Percentiles rank a stretch among this genome's conserved stretches.
These are phyloP conservation scores for Thermothielavioides terrestris DNA, from an alignment of 495 filamentous ascomycete species.

Conservation along the genomic window DNA sequence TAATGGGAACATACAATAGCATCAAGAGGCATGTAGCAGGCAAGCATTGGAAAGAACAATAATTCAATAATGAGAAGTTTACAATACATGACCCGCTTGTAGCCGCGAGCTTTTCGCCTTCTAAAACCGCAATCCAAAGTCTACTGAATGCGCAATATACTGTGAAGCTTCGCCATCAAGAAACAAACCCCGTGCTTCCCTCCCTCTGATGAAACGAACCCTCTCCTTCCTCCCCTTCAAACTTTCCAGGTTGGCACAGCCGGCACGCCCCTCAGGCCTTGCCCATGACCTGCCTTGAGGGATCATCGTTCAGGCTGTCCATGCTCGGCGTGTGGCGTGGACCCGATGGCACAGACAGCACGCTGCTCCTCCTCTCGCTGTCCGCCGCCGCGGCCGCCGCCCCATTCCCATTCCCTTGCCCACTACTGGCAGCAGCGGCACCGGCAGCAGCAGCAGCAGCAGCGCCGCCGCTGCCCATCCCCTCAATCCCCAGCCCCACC, in stretches of 20 bases:
- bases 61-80: neutral
- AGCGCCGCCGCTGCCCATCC: conserved; percentile 19
- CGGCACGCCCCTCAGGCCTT: neutral
- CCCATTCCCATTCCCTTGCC: neutral
- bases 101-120: neutral
- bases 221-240: neutral
- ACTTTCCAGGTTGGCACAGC: no score
- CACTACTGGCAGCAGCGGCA: neutral
- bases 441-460: neutral
- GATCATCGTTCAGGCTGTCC: conserved; percentile 21
- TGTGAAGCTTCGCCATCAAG: no score
- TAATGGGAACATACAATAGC: no score
- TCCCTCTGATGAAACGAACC: neutral
- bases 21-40: neutral
- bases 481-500: conserved; percentile 60
- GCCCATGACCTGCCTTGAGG: conserved; percentile 20
- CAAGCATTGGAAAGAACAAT: neutral
- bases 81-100: neutral
- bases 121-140: neutral
- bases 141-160: neutral
- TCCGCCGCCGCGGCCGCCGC: neutral
- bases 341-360: conserved; percentile 14
- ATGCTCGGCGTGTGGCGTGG: conserved; percentile 10
- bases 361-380: conserved; percentile 26
- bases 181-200: neutral